Evolutionary conservation across 495 filamentous ascomycete species (phyloP), one percentile per base, ranked within the genome.

Genomic region (Parathielavia appendiculata): DNA sequence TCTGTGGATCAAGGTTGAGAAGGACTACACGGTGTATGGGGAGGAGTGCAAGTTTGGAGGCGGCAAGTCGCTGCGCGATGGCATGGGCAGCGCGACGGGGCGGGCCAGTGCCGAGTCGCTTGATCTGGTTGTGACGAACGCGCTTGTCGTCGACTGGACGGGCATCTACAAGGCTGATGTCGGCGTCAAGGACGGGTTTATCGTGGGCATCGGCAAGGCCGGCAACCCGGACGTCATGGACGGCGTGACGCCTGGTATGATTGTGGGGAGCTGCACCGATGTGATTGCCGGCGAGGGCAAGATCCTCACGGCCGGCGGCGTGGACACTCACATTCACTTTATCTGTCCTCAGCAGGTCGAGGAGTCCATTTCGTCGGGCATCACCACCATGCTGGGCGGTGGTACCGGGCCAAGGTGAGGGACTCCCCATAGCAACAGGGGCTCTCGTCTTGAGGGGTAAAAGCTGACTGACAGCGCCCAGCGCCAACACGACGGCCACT

Each of bases 161-260:
- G 93, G 93, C 43, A 97, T 98, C 63, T 93, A 87, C 79, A 98
- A 98, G 76, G 92, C 92, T 5, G 93, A 98, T 72, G 93, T 98
- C 70, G 93, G 95, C 36, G 86, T 98, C 65, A 95, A 92, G 68
- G 73, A 92, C 56, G 92, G 93, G 1, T 56, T 88, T 6, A 97
- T 98, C 70, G 86, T 85, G 43, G 93, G 86, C 2, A 95, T 98
- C 63, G 93, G 93, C 36, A 97, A 97, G 72, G 90, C 92, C 16
- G 93, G 93, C 16, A 98, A 97, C 64, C 93, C 93, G 4, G 95
- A 98, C 74, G 81, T 95, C 38, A 98, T 97, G 95, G 86, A 91
- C 38, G 88, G 88, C 5, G 91, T 98, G 17, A 79, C 87, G 60
- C 75, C 80, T 3, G 78, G 83, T 41, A 83, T 98, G 83, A 75